Evolutionary conservation across 768 basidiomycete genomes (phyloP).

Genomic region (Sporobolomyces roseus): DNA sequence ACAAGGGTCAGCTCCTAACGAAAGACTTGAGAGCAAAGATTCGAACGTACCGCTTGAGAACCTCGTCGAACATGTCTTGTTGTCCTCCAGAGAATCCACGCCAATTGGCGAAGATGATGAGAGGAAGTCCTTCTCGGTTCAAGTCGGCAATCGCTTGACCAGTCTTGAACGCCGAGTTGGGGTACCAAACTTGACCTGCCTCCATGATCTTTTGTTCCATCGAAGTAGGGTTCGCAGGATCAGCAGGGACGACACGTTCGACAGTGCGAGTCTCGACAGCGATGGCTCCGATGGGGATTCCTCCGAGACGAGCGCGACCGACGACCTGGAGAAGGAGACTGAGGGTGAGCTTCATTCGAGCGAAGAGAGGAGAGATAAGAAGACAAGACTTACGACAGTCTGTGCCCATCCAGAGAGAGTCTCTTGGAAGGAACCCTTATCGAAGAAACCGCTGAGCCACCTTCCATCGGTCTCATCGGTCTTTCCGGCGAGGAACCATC

Average conservation of each 20-base stretch:
- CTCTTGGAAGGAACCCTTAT: conserved; percentile 96
- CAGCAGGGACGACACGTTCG: conserved; percentile 92
- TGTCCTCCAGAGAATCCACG: conserved; percentile 99
- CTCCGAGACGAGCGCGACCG: conserved; percentile 90
- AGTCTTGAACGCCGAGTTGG: conserved; percentile 98
- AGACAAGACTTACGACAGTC: too few species aligned
- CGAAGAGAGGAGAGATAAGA: too few species aligned
- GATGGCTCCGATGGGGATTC: conserved; percentile 96
- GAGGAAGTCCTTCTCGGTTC: conserved; percentile 89
- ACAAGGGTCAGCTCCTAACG: not conserved
- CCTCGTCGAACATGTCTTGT: conserved; percentile 73
- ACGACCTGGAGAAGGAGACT: too few species aligned
- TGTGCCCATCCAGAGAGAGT: conserved; percentile 98
- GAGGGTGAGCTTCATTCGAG: too few species aligned
- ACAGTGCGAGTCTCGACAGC: conserved; percentile 97
- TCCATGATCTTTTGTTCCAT: conserved; percentile 98
- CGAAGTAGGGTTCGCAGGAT: conserved; percentile 93
- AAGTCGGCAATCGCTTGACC: conserved; percentile 99
- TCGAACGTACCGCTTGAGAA: conserved; percentile 42
- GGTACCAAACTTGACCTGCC: conserved; percentile 99
- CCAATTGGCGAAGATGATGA: conserved; percentile 99
- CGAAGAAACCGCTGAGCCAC: conserved; percentile 90
- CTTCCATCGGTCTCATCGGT: conserved; percentile 65
- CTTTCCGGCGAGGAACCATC: conserved; percentile 98
- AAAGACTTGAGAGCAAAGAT: not conserved